Base-by-base conservation (phyloP, 192 early-diverging fungal genomes). In the Coemansia sp. region DNA sequence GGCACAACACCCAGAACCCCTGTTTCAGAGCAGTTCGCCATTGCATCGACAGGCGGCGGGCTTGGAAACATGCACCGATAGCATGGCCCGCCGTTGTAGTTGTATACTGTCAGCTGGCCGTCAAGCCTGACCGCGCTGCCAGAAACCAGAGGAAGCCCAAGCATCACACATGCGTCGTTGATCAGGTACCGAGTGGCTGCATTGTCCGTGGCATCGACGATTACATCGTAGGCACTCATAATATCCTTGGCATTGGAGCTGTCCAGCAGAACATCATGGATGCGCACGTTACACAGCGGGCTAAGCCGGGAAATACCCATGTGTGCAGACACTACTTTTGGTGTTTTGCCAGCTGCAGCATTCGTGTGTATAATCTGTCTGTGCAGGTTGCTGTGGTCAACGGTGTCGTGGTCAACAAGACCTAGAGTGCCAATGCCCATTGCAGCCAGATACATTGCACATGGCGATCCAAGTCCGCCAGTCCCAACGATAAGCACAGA, bases 61-160 rank as follows among this genome's bases (percentile, higher is more conserved):
- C 72, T 88, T 0, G 97, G 96, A 72, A 95, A 96, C 65, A 99
- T 77, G 74, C 97, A 99, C 42, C 97, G 89, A 75, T 96, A 99
- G 80, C 97, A 99, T 13, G 97, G 97, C 15, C 95, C 93, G 39
- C 86, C 87, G 36, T 88, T 75, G 73, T 96, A 86, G 73, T 99
- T 93, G 76, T 97, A 98, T n/a, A 95, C 86, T 0, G 96, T 95
- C 54, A 99, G 85, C 87, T 98, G 96, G 11, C 97, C 97, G 61
- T 99, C 97, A 67, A 94, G 85, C 43, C 92, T 71, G 37, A 99
- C 76, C 0, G 97, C 97, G 65, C 92, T 92, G 52, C 93, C 95
- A 10, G 93, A 95, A 3, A 99, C 91, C 9, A 98, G 80, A 8
- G 93, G 89, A 32, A 95, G 93, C 1, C 84, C 80, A 9, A 86